Conservation (phyloP, 306 rosid genomes). For the Mimosa pudica region DNA sequence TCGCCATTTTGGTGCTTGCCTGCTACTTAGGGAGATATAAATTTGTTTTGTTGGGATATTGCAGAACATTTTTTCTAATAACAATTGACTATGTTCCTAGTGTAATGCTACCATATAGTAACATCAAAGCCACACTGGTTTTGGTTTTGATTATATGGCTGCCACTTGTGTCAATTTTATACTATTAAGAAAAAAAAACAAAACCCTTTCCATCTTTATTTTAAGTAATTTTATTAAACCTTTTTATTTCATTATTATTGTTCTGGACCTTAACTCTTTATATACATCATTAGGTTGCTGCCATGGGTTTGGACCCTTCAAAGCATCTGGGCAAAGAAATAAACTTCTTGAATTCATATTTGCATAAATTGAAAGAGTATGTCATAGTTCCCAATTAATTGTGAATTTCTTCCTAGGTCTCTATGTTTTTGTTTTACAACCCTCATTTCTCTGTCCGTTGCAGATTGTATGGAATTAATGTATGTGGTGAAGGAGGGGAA, state of each 20-base stretch:
- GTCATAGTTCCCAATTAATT: slow-evolving; percentile 29
- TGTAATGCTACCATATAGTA: slow-evolving; percentile 32
- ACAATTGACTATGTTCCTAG: slow-evolving; percentile 22
- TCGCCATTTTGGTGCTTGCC: slow-evolving; percentile 20
- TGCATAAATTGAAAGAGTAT: slow-evolving; percentile 87
- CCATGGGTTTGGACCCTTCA: slow-evolving; percentile 90
- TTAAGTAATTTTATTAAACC: slow-evolving; percentile 25
- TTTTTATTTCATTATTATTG: slow-evolving; percentile 29
- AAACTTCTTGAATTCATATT: slow-evolving; percentile 64
- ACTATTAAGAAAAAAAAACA: slow-evolving; percentile 11
- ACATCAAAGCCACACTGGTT: slow-evolving; percentile 26
- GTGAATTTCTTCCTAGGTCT: slow-evolving; percentile 20
- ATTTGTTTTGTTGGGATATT: slow-evolving; percentile 18
- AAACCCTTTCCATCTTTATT: slow-evolving; percentile 27
- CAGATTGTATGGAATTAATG: slow-evolving; percentile 89
- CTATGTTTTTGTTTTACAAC: slow-evolving; percentile 8
- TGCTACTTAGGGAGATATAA: slow-evolving; percentile 2
- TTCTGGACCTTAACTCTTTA: slow-evolving; percentile 36
- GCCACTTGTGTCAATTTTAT: slow-evolving; percentile 18
- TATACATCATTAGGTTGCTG: slow-evolving; percentile 77
- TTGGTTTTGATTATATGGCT: slow-evolving; percentile 18
- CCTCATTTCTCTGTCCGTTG: slow-evolving; percentile 24
- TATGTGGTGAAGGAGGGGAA: slow-evolving; percentile 98
- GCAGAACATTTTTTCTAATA: slow-evolving; percentile 20
- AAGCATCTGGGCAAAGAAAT: slow-evolving; percentile 95